Evolutionary conservation across 805 yeast genomes (phyloP).

Genomic region (Blastobotrys peoriensis): DNA sequence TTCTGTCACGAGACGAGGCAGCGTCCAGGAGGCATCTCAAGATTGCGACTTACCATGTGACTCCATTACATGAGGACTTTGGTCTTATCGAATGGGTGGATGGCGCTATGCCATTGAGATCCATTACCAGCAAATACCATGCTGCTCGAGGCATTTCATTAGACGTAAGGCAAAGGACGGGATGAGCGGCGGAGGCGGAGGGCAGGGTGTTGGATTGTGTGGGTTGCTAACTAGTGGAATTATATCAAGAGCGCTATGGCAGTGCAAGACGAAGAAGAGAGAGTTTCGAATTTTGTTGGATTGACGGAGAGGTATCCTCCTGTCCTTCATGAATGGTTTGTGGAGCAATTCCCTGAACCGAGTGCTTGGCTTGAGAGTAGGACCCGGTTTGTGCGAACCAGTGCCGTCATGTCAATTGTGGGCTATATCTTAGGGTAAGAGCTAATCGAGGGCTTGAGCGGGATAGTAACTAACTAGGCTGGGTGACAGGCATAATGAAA

Average conservation of each 20-base stretch:
- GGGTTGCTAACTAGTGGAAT: slow-evolving; percentile 23
- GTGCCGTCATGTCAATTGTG: slow-evolving; percentile 96
- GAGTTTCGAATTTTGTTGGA: slow-evolving; percentile 33
- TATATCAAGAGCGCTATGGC: slow-evolving; percentile 21
- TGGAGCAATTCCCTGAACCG: slow-evolving; percentile 86
- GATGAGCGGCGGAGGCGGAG: slow-evolving; percentile 21
- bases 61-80: slow-evolving; percentile 77
- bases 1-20: slow-evolving; percentile 60
- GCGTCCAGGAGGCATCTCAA: slow-evolving; percentile 65
- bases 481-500: slow-evolving; percentile 96
- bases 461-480: slow-evolving; percentile 36
- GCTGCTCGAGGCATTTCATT: slow-evolving; percentile 35
- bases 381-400: slow-evolving; percentile 64
- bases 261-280: slow-evolving; percentile 28
- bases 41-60: slow-evolving; percentile 79
- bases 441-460: not conserved
- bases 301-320: slow-evolving; percentile 32
- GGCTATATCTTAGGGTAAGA: slow-evolving; percentile 84
- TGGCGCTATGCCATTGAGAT: slow-evolving; percentile 64
- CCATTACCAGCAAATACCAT: slow-evolving; percentile 45
- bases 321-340: slow-evolving; percentile 79
- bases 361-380: slow-evolving; percentile 79
- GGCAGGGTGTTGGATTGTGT: slow-evolving; percentile 1
- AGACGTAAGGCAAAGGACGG: slow-evolving; percentile 17
- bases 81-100: slow-evolving; percentile 92